Evolutionary conservation across 176 grass and related monocot genomes (phyloP).

Genomic region (Rhynchospora breviuscula): DNA sequence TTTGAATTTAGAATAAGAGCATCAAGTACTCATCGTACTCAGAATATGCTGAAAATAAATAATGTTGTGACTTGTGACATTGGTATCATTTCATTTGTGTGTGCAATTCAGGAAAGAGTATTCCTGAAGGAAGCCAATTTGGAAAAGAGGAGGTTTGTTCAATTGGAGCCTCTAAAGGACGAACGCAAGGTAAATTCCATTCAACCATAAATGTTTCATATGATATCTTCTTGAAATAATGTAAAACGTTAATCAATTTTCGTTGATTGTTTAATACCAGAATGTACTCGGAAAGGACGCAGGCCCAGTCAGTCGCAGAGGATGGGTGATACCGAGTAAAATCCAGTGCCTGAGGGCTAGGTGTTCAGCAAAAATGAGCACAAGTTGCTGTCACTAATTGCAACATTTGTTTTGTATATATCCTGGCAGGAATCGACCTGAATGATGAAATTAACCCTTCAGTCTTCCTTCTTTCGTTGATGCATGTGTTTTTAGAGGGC

Average conservation of each 20-base stretch:
- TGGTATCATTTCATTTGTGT: not conserved
- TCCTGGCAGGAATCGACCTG: conserved; percentile 58
- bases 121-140: conserved; percentile 73
- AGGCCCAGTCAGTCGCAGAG: not conserved
- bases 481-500: conserved; percentile 31
- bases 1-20: too few species aligned
- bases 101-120: conserved; percentile 54
- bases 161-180: conserved; percentile 29
- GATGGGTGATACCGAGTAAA: not conserved
- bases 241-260: not conserved
- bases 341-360: not conserved
- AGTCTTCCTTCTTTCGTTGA: conserved; percentile 70
- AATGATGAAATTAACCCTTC: conserved; percentile 55
- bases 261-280: not conserved
- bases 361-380: too few species aligned
- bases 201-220: not conserved
- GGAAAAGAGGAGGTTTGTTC: conserved; percentile 41
- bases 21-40: not conserved
- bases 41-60: not conserved
- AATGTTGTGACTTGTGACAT: not conserved
- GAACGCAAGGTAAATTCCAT: conserved; percentile 17
- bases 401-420: conserved; percentile 23
- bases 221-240: not conserved
- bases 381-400: conserved; percentile 1
- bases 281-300: not conserved